Conservation (phyloP, 495 filamentous ascomycete species). For the Penicillium ochrochloron region DNA sequence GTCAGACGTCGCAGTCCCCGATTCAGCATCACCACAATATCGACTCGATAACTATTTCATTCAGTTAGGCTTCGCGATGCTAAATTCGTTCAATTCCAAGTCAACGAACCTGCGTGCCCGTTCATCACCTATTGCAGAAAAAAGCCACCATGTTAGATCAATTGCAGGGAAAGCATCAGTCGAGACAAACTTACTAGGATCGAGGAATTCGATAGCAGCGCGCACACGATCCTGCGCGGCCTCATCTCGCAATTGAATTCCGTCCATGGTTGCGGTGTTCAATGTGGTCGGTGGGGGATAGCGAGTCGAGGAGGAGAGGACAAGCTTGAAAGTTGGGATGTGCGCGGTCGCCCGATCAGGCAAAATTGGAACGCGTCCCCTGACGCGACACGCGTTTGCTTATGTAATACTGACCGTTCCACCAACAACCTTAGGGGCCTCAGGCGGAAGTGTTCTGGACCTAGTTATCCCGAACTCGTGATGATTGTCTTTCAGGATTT, state of each 20-base stretch:
- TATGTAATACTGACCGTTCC: too few species aligned
- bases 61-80: conserved; percentile 23
- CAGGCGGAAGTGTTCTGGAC: neutral
- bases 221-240: conserved; percentile 79
- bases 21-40: conserved; percentile 92
- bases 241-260: conserved; percentile 76
- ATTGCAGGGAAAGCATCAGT: neutral
- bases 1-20: conserved; percentile 74
- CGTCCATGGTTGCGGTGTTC: conserved; percentile 63
- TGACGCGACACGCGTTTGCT: conserved; percentile 12
- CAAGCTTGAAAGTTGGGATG: conserved; percentile 14
- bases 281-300: conserved; percentile 17
- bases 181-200: conserved; percentile 66
- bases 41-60: conserved; percentile 68
- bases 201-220: conserved; percentile 81
- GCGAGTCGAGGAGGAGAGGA: conserved; percentile 23
- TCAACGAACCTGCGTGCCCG: conserved; percentile 62
- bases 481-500: neutral
- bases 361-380: conserved; percentile 47
- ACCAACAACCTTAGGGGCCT: too few species aligned
- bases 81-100: neutral
- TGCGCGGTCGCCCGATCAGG: conserved; percentile 41
- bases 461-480: neutral
- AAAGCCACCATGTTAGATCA: conserved; percentile 29
- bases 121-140: conserved; percentile 44